Evolutionary conservation across 192 early-diverging fungal species (phyloP).

Genomic region (Fimicolochytrium jonesii): DNA sequence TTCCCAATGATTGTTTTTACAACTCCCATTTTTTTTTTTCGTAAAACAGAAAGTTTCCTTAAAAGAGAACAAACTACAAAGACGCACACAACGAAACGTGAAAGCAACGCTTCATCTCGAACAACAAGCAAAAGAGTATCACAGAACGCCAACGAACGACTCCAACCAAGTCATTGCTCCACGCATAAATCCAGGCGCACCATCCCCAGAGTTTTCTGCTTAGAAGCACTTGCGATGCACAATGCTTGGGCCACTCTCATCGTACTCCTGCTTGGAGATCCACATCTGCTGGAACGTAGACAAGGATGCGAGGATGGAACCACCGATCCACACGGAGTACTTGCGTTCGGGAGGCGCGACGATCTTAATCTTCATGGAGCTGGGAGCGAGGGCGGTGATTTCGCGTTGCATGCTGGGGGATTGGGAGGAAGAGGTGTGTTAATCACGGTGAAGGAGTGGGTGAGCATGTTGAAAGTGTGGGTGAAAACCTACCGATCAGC

Average conservation of each 20-base stretch:
- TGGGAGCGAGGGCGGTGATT: slow-evolving; percentile 91
- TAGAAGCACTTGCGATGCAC: slow-evolving; percentile 96
- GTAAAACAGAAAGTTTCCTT: no score
- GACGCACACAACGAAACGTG: no score
- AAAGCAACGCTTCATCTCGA: no score
- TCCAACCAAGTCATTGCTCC: no score
- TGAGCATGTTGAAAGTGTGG: neutral
- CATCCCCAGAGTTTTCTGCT: no score
- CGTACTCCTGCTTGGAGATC: slow-evolving; percentile 98
- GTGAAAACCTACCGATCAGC: slow-evolving; percentile 64
- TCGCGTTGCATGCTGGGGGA: slow-evolving; percentile 81
- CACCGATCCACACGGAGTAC: slow-evolving; percentile 99
- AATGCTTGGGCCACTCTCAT: slow-evolving; percentile 95
- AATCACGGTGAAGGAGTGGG: neutral
- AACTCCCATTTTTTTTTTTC: no score
- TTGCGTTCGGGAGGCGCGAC: slow-evolving; percentile 98
- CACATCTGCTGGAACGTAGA: slow-evolving; percentile 99
- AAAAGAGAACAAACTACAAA: no score
- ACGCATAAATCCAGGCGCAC: no score
- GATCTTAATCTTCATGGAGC: slow-evolving; percentile 96
- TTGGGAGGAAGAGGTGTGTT: neutral
- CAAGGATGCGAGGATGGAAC: slow-evolving; percentile 93
- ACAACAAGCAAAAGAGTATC: no score
- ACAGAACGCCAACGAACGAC: no score
- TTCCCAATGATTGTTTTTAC: no score